Evolutionary conservation across 2,329 filamentous ascomycete genomes (phyloP), one percentile per base, ranked within the genome.

Genomic region (Fusarium compactum): DNA sequence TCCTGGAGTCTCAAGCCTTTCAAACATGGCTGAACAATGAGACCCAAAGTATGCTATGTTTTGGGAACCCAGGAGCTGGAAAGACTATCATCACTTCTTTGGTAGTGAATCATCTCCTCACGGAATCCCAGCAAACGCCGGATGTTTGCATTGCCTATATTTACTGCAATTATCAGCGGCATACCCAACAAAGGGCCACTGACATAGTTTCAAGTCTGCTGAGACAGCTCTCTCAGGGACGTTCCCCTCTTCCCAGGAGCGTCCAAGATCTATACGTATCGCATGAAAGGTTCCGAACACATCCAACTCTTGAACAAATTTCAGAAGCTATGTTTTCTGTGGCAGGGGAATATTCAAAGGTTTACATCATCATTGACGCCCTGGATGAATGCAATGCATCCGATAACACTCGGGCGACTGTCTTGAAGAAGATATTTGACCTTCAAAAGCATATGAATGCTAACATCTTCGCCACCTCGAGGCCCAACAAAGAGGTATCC

Each of bases 231-330:
- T 16, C 32, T 1, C 32, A 34, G 1, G 0, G 8, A 10, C 0
- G 5, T 0, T 34, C 32, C 5, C 9, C 32, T 0, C 32, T 34
- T 2, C 16, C 32, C 1, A 18, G 0, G 1, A 18, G 16, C 16
- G 5, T 34, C 5, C 32, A 34, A 18, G 8, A 34, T 1, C 32
- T 34, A 1, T 34, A 34, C 2, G 0, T 0, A 0, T 0, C 0
- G 0, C 32, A 34, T 6, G 16, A 18, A 1, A 34, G 1, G 1
- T 34, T 6, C 3, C 5, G 8, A 34, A 34, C 32, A 2, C 1
- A 18, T 3, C 16, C 32, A 1, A 34, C 16, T 3, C 1, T 34
- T 18, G 1, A 18, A 1, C 16, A 34, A 1, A 18, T 34, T 2
- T 34, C 8, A 3, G 3, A 18, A 9, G 8, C 32, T 18, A 16